A percentile compares a stretch with the other conserved stretches of the same genome.
Conservation (phyloP, 2,329 filamentous ascomycete genomes). For the Macrophomina tecta region DNA sequence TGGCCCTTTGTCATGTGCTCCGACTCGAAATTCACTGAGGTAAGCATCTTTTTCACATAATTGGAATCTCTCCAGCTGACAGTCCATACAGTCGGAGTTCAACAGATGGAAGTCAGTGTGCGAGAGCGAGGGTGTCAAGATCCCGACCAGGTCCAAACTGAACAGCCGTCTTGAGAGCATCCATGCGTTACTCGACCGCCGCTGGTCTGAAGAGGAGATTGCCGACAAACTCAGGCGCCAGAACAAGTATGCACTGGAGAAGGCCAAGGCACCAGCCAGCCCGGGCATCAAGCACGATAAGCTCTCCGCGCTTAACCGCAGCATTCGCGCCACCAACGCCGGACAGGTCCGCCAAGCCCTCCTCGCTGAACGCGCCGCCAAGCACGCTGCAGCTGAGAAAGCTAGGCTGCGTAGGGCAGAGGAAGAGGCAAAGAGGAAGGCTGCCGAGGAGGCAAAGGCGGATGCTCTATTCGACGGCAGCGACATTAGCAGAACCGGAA, state of each 20-base stretch:
- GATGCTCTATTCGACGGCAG: conserved; percentile 56
- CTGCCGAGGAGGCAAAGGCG: conserved; percentile 40
- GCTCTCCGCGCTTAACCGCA: conserved; percentile 80
- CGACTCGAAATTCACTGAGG: conserved; percentile 82
- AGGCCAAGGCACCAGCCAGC: conserved; percentile 65
- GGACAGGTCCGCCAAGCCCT: conserved; percentile 91
- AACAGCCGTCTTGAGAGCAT: conserved; percentile 79
- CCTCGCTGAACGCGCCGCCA: conserved; percentile 68
- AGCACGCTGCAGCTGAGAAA: conserved; percentile 49
- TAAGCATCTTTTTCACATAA: conserved; percentile 46
- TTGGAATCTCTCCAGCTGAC: not conserved
- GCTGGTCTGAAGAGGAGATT: conserved; percentile 84
- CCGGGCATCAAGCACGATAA: conserved; percentile 70
- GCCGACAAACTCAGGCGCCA: conserved; percentile 76
- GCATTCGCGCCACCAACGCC: conserved; percentile 83
- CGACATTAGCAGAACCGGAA: conserved; percentile 54
- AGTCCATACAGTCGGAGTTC: conserved; percentile 68
- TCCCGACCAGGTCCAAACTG: conserved; percentile 76
- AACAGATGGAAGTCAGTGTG: conserved; percentile 79
- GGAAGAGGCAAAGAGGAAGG: conserved; percentile 58
- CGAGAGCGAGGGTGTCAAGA: conserved; percentile 67
- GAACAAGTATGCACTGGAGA: conserved; percentile 62
- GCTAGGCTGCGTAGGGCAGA: conserved; percentile 49
- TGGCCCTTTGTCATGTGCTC: conserved; percentile 93
- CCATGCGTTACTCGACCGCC: conserved; percentile 76